Conservation (phyloP, 2,329 filamentous ascomycete species). For the Meredithiella fracta region DNA sequence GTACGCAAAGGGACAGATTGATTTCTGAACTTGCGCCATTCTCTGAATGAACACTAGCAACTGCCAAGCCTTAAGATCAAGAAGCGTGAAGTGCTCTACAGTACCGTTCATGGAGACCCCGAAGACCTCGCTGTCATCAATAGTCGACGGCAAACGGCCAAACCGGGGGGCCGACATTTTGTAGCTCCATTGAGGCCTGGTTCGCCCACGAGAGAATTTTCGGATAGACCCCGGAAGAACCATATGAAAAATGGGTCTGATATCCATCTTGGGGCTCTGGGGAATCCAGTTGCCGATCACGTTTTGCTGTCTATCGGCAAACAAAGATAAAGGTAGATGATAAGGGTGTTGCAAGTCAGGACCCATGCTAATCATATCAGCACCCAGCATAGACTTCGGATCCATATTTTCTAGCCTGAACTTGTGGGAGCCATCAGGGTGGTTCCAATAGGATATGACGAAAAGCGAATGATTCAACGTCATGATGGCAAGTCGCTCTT, state of each 20-base stretch:
- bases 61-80: conserved; percentile 45
- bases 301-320: conserved; percentile 31
- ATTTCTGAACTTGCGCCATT: conserved; percentile 30
- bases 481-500: conserved; percentile 33
- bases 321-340: conserved; percentile 27
- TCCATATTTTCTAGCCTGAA: conserved; percentile 7
- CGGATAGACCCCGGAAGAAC: conserved; percentile 39
- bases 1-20: conserved; percentile 8
- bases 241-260: conserved; percentile 37
- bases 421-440: background rate
- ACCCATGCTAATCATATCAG: conserved; percentile 31
- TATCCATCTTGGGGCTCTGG: conserved; percentile 25
- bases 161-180: conserved; percentile 23
- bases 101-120: conserved; percentile 55
- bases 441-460: conserved; percentile 19
- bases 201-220: conserved; percentile 35
- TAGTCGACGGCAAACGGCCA: conserved; percentile 27
- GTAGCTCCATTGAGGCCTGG: conserved; percentile 35
- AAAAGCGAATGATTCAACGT: conserved; percentile 39
- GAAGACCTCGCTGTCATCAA: conserved; percentile 36
- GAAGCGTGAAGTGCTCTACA: conserved; percentile 50
- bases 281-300: conserved; percentile 37
- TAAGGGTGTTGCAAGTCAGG: conserved; percentile 18
- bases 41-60: conserved; percentile 61
- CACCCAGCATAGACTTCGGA: conserved; percentile 1